Evolutionary conservation across 495 filamentous ascomycete species (phyloP).

Genomic region (Hyaloscypha bicolor): DNA sequence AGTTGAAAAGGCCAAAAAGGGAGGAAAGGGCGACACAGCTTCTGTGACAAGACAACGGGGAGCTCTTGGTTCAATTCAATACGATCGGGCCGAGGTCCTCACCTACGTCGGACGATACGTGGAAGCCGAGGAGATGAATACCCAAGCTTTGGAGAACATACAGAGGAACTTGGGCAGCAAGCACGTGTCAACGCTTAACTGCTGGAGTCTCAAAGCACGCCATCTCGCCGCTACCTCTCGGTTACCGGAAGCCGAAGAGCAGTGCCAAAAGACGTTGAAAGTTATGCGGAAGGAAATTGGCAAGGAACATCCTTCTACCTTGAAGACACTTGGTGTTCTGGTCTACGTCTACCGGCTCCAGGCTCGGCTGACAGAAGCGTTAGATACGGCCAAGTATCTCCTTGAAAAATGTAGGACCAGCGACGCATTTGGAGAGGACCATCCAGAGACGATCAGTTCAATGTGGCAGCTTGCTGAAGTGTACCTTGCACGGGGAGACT

Average conservation of each 20-base stretch:
- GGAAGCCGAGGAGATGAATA: neutral
- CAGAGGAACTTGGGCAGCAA: neutral
- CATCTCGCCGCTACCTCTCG: neutral
- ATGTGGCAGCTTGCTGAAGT: neutral
- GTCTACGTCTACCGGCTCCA: neutral
- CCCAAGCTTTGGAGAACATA: neutral
- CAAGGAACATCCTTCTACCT: neutral
- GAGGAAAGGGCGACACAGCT: neutral
- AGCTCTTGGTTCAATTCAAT: neutral
- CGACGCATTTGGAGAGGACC: neutral
- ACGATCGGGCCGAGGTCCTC: neutral
- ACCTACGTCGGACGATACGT: neutral
- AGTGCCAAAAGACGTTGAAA: conserved; percentile 1
- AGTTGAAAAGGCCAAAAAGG: neutral
- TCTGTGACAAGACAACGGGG: neutral
- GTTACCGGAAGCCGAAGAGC: neutral
- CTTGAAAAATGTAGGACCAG: neutral
- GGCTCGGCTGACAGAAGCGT: neutral
- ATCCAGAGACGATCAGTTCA: neutral
- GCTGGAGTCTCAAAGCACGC: neutral
- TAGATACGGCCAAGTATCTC: neutral
- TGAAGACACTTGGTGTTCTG: neutral
- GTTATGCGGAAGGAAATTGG: neutral
- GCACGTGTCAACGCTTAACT: neutral
- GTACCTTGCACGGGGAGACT: neutral